Base-by-base conservation (phyloP, 2,329 filamentous ascomycete species). In the Fusarium goolgardi region DNA sequence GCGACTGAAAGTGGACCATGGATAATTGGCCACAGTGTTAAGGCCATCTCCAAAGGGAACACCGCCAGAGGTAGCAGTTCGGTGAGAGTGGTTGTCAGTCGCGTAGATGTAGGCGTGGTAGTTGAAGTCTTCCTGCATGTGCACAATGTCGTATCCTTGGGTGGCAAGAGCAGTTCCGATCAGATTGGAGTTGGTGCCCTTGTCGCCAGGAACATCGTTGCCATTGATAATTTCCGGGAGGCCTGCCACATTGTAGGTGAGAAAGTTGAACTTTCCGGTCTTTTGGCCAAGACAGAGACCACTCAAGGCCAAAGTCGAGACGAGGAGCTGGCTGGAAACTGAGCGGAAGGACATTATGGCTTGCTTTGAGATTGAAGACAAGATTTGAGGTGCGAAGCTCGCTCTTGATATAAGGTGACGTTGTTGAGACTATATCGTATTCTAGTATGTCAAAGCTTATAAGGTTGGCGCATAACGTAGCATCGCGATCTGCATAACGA, bases 91-190 rank as follows among this genome's bases (percentile, higher is more conserved):
- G 43, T 81, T 82, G 74, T 89, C 86, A 16, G 85, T 86, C 12
- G 79, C 80, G 76, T 91, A 91, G 67, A 91, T 83, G 58, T 83
- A 81, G 11, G 86, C 84, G 69, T 91, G 88, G 76, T 87, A 91
- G 78, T 90, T 90, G 81, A 91, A 91, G 75, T 91, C 87, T 80
- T 91, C 89, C 75, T 91, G 89, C 16, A 89, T 79, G 67, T 91
- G 83, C 73, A 91, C 87, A 29, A 91, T 78, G 67, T 89, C 86
- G 77, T 86, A 89, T 57, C 78, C 82, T 59, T 88, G 85, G 71
- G 85, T 67, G 7, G 84, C 79, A 69, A 91, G 86, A 53, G 84
- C 80, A 6, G 80, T 73, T 1, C 89, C 89, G 49, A 91, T 89
- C 29, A 78, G 75, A 12, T 79, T 79, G 2, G 87, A 81, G 75